Percentiles rank a stretch among this genome's conserved stretches.
Conservation (phyloP, 2,329 filamentous ascomycete genomes). For the Ophiostoma populinum region DNA sequence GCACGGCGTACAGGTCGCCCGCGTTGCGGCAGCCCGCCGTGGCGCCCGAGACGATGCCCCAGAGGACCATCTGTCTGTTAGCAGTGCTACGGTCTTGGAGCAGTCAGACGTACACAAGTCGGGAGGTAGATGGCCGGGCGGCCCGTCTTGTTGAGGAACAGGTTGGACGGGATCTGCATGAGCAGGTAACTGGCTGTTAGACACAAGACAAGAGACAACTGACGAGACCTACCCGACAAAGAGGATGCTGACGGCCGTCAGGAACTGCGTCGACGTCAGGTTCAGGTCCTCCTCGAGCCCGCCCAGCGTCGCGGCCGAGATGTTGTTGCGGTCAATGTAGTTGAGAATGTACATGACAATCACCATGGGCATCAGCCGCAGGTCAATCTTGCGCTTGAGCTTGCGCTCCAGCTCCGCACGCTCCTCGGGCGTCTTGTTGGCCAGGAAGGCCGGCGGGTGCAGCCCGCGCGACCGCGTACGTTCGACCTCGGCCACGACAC, state of each 20-base stretch:
- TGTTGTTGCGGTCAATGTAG: conserved; percentile 33
- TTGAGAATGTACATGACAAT: conserved; percentile 49
- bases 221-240: conserved; percentile 29
- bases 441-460: no score
- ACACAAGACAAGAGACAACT: no score
- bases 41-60: conserved; percentile 28
- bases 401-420: no score
- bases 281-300: conserved; percentile 28
- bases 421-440: no score
- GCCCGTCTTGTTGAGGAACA: conserved; percentile 34
- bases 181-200: conserved; percentile 23
- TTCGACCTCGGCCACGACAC: no score
- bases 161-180: conserved; percentile 33
- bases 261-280: conserved; percentile 17
- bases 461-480: no score
- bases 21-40: conserved; percentile 21
- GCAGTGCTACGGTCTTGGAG: not conserved
- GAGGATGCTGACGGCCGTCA: conserved; percentile 30
- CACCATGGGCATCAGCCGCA: conserved; percentile 39
- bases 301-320: conserved; percentile 25
- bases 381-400: conserved; percentile 50
- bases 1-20: conserved; percentile 21
- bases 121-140: conserved; percentile 29
- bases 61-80: conserved; percentile 25
- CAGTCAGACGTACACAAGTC: conserved; percentile 20